Evolutionary conservation across 2,329 filamentous ascomycete species (phyloP).

Genomic region (Drechmeria coniospora): DNA sequence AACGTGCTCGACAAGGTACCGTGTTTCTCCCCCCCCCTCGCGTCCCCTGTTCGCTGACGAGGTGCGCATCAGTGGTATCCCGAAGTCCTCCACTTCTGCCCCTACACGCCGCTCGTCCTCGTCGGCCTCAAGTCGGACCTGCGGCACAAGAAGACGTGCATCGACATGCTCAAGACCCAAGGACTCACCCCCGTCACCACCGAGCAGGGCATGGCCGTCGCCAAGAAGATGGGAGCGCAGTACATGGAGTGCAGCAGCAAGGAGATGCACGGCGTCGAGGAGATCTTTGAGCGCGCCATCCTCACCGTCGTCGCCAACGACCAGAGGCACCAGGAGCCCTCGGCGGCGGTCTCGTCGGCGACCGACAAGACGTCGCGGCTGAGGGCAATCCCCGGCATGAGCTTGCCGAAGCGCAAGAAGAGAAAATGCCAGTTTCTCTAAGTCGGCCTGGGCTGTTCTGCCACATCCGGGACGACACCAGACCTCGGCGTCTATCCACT

Average conservation of each 20-base stretch:
- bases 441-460: conserved; percentile 10
- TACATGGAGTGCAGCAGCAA: conserved; percentile 99
- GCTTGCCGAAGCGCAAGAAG: conserved; percentile 60
- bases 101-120: conserved; percentile 88
- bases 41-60: conserved; percentile 3
- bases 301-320: conserved; percentile 78
- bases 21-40: neutral
- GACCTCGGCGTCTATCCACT: conserved; percentile 12
- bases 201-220: conserved; percentile 77
- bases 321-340: conserved; percentile 42
- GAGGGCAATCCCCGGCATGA: conserved; percentile 26
- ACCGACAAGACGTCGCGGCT: conserved; percentile 16
- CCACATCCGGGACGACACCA: conserved; percentile 7
- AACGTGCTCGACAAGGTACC: conserved; percentile 96
- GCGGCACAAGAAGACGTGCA: conserved; percentile 87
- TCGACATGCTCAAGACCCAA: conserved; percentile 96
- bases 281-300: conserved; percentile 88
- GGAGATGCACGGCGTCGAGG: conserved; percentile 89
- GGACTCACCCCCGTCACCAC: conserved; percentile 87
- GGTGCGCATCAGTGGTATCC: conserved; percentile 72
- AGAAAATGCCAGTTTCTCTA: conserved; percentile 68
- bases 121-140: conserved; percentile 95
- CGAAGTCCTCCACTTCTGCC: conserved; percentile 97
- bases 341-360: conserved; percentile 22
- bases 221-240: conserved; percentile 80